Evolutionary conservation across 495 filamentous ascomycete species (phyloP).

Genomic region (Xanthoparmelia taractica): DNA sequence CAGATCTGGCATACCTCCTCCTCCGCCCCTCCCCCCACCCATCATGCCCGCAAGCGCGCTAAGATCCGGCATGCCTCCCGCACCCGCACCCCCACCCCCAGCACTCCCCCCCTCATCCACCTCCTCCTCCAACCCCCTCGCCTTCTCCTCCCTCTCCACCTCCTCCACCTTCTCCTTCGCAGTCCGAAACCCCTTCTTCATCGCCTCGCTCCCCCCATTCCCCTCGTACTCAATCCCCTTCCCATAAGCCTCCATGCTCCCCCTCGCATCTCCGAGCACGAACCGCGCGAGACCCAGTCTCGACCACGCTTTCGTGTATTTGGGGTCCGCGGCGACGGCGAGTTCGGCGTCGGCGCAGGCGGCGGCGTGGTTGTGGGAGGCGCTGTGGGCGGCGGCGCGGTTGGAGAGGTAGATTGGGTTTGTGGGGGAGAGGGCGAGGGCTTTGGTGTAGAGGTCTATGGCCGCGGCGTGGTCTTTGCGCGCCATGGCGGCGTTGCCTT

Average conservation of each 20-base stretch:
- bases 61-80: constrained; percentile 64
- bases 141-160: constrained; percentile 42
- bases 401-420: constrained; percentile 98
- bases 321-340: constrained; percentile 75
- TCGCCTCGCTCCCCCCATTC: constrained; percentile 77
- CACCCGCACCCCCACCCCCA: constrained; percentile 46
- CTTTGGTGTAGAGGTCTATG: constrained; percentile 78
- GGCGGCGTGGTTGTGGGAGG: constrained; percentile 67
- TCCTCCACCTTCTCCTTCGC: constrained; percentile 77
- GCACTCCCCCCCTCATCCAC: constrained; percentile 38
- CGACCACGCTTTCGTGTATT: constrained; percentile 94
- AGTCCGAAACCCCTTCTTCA: constrained; percentile 93
- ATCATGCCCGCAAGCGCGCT: constrained; percentile 64
- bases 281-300: constrained; percentile 83
- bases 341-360: constrained; percentile 82
- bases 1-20: constrained; percentile 83
- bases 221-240: constrained; percentile 92
- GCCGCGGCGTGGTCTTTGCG: constrained; percentile 77
- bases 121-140: constrained; percentile 43
- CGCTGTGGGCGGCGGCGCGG: constrained; percentile 85
- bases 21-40: constrained; percentile 50
- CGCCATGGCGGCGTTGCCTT: constrained; percentile 90
- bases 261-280: constrained; percentile 80
- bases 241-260: constrained; percentile 88
- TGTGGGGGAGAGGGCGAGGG: constrained; percentile 65